Base-by-base conservation (phyloP, 495 filamentous ascomycete species). In the Penicillium bialowiezense region DNA sequence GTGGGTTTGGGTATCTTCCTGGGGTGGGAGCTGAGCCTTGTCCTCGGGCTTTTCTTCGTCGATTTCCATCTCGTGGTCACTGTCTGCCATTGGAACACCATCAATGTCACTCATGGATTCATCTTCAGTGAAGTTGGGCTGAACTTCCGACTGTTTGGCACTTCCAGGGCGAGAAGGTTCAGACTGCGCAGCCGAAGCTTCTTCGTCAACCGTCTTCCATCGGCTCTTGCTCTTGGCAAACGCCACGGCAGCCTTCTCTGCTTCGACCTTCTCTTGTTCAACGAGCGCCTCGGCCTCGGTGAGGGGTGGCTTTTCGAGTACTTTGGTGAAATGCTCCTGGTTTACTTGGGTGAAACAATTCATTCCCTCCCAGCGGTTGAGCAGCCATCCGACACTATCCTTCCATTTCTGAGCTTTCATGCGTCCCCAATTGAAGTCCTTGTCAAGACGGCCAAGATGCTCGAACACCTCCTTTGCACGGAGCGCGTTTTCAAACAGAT, bases 351-450 rank as follows among this genome's bases (percentile, higher is more conserved):
- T 82, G 58, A 98, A 98, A 7, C 91, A 86, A 56, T 85, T 88
- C 88, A 88, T 92, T 1, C 83, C 85, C 68, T 96, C 90, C 93
- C 93, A 98, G 36, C 91, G 63, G 14, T 78, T 76, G 7, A 98
- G 63, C 13, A 97, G 77, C 17, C 68, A 64, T 1, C 80, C 81
- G 6, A 98, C 81, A 50, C 85, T 89, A 15, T 90, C 78, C 64
- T 90, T 90, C 86, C 90, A 98, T 63, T 96, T 95, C 56, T 96
- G 90, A 12, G 87, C 85, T 34, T 85, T 82, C 33, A 97, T 69
- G 4, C 88, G 79, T 6, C 92, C 92, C 91, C 91, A 96, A 17
- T 77, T 76, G 34, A 89, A 72, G 29, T 82, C 84, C 54, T 87
- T 85, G 21, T 91, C 84, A 42, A 97, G 76, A 48, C 79, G 72